Percentiles rank a stretch among this genome's conserved stretches.
phyloP scores from a whole-genome alignment of 225 moss, liverwort and hornwort genomes.

The Marchantia polymorpha region DNA sequence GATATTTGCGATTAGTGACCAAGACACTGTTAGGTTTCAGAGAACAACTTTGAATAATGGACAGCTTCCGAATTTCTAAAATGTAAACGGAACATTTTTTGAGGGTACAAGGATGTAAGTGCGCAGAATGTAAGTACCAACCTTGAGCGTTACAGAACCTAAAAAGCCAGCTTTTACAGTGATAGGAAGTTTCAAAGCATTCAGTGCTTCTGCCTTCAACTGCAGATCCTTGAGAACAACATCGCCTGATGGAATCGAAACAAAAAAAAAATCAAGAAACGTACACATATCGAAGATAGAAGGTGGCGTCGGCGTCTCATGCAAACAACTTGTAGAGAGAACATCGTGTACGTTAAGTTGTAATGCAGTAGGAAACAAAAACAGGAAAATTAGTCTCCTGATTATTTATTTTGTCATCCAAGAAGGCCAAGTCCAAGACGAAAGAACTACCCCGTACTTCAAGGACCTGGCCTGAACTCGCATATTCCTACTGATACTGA shows the following conservation, averaged over 20 bases:
- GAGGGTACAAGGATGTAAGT: too few species aligned
- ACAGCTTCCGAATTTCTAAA: too few species aligned
- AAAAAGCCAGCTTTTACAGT: conserved; percentile 96
- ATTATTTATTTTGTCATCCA: neutral
- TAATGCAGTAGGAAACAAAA: neutral
- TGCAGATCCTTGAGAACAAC: conserved; percentile 96
- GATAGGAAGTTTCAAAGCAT: conserved; percentile 87
- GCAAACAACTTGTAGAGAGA: neutral
- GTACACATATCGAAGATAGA: too few species aligned
- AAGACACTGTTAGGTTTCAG: too few species aligned
- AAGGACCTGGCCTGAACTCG: neutral
- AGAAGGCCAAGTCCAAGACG: too few species aligned
- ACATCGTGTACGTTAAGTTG: neutral
- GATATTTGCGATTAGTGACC: too few species aligned
- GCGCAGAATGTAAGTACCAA: conserved; percentile 10
- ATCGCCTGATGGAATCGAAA: conserved; percentile 58
- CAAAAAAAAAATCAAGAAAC: neutral
- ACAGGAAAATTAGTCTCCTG: neutral
- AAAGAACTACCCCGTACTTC: neutral
- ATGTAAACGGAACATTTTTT: too few species aligned
- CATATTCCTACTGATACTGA: neutral
- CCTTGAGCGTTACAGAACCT: conserved; percentile 98
- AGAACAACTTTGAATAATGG: too few species aligned
- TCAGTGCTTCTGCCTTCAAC: conserved; percentile 95
- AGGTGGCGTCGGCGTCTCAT: neutral